Evolutionary conservation across 192 early-diverging fungal species (phyloP).

Genomic region (Linnemannia schmuckeri): DNA sequence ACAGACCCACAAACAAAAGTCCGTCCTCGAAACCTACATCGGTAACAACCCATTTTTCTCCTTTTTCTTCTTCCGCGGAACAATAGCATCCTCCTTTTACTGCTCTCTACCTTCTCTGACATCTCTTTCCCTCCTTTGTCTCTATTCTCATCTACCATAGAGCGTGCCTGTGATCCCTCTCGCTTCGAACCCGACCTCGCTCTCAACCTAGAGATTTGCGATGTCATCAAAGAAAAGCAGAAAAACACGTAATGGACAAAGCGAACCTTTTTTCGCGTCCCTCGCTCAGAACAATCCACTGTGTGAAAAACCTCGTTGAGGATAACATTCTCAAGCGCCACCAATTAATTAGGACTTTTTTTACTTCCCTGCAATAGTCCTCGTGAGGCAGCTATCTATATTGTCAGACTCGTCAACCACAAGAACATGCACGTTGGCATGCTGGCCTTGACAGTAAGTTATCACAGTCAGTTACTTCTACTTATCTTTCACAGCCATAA

Average conservation of each 20-base stretch:
- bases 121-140: neutral
- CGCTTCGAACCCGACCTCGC: slow-evolving; percentile 83
- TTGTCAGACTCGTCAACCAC: slow-evolving; percentile 75
- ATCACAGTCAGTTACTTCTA: no score
- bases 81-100: neutral
- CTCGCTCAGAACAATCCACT: neutral
- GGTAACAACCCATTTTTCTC: slow-evolving; percentile 1
- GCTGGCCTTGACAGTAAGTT: slow-evolving; percentile 73
- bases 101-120: neutral
- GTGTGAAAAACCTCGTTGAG: neutral
- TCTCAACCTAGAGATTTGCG: slow-evolving; percentile 95
- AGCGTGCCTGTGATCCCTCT: slow-evolving; percentile 82
- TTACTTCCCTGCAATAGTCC: slow-evolving; percentile 61
- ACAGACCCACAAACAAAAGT: slow-evolving; percentile 27
- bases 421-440: slow-evolving; percentile 69
- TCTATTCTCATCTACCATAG: slow-evolving; percentile 55
- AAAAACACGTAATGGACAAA: slow-evolving; percentile 72
- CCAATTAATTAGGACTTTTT: neutral
- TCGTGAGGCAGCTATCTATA: slow-evolving; percentile 79
- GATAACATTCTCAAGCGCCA: neutral
- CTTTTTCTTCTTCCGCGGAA: neutral
- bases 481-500: neutral
- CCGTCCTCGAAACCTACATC: slow-evolving; percentile 51
- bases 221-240: slow-evolving; percentile 92
- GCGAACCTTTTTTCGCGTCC: neutral